These are phyloP conservation scores for Candida tibetensis DNA, from an alignment of 805 yeast genomes.

Conservation along the genomic window DNA sequence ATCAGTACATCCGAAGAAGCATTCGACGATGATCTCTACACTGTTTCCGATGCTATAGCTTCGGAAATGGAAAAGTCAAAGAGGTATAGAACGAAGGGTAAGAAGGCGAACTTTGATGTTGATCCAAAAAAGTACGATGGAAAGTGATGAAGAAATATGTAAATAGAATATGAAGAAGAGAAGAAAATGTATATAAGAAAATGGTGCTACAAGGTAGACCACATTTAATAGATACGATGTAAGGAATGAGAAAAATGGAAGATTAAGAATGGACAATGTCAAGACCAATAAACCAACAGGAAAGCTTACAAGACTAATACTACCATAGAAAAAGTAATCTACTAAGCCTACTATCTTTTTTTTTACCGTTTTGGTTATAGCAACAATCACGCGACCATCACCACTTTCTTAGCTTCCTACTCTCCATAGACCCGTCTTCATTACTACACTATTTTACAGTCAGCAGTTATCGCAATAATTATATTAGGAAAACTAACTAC, in stretches of 20 bases:
- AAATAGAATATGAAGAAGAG: too few relatives aligned
- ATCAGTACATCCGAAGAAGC: slow-evolving; percentile 23
- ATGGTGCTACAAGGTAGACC: too few relatives aligned
- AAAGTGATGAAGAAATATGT: slow-evolving; percentile 3
- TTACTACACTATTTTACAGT: too few relatives aligned
- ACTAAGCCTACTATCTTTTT: too few relatives aligned
- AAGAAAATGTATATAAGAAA: too few relatives aligned
- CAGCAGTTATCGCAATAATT: not conserved
- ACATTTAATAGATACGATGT: too few relatives aligned
- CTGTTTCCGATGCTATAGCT: slow-evolving; percentile 28
- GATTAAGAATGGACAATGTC: not conserved
- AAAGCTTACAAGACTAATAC: too few relatives aligned
- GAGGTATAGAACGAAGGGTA: slow-evolving; percentile 32
- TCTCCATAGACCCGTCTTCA: too few relatives aligned
- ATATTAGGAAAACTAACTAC: not conserved
- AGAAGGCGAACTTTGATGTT: slow-evolving; percentile 23
- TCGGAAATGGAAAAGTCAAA: slow-evolving; percentile 30
- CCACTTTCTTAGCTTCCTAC: too few relatives aligned
- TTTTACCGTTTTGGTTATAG: too few relatives aligned
- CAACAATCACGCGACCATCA: too few relatives aligned
- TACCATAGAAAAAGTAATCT: too few relatives aligned
- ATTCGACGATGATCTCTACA: slow-evolving; percentile 27
- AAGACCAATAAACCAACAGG: not conserved
- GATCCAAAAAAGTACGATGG: slow-evolving; percentile 13
- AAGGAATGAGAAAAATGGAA: not conserved